phyloP scores from a whole-genome alignment of 1,284 basidiomycete genomes.

The Ustanciosporium gigantosporum region DNA sequence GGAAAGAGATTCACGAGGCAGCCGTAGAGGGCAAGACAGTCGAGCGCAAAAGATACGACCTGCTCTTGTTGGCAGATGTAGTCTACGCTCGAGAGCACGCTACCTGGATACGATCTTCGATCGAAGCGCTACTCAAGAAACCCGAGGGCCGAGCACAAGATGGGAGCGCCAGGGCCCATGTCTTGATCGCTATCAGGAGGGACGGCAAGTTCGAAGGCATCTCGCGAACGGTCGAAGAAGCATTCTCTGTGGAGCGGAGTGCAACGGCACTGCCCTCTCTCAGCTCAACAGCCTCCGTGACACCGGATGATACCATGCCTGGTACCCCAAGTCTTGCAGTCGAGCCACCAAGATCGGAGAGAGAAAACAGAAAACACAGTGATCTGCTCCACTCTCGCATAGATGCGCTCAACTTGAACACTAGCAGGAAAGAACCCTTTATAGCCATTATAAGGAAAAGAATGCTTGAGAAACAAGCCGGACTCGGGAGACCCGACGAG shows the following conservation, averaged over 20 bases:
- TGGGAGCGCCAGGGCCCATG: constrained; percentile 19
- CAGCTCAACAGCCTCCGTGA: constrained; percentile 6
- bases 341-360: background rate
- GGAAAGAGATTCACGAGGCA: constrained; percentile 19
- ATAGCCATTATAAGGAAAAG: constrained; percentile 12
- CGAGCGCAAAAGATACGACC: constrained; percentile 11
- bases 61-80: constrained; percentile 31
- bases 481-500: constrained; percentile 32
- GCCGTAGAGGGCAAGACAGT: background rate
- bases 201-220: constrained; percentile 38
- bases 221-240: constrained; percentile 21
- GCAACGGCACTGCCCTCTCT: constrained; percentile 12
- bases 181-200: constrained; percentile 31
- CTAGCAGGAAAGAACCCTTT: background rate
- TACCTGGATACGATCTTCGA: constrained; percentile 30
- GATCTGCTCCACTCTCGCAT: constrained; percentile 21
- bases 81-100: constrained; percentile 37
- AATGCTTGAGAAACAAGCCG: constrained; percentile 22
- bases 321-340: constrained; percentile 14
- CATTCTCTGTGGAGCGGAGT: constrained; percentile 4
- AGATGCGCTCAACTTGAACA: constrained; percentile 2
- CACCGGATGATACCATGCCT: constrained; percentile 21
- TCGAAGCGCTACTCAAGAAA: constrained; percentile 22
- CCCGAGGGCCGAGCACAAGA: background rate
- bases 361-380: constrained; percentile 8